Evolutionary conservation across 495 filamentous ascomycete genomes (phyloP), one percentile per base, ranked within the genome.

Genomic region (Usnea hakonensis): DNA sequence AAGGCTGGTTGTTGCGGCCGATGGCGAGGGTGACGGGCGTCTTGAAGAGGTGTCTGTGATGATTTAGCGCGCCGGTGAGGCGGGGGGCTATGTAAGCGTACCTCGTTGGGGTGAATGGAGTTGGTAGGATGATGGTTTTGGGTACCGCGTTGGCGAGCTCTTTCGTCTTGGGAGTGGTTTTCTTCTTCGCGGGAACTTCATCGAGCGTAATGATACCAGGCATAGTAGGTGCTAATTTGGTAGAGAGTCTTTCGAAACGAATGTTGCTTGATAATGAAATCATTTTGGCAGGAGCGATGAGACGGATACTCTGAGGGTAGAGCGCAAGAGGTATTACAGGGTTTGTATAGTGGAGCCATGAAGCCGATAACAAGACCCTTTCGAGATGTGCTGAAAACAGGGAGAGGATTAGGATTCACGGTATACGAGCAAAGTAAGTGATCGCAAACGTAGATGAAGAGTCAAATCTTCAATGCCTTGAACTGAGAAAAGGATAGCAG

Each of bases 1-100:
- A 78, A 17, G 63, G 70, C 23, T 66, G 70, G 36, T 54, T 32
- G 2, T 55, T 21, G 8, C 65, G 66, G 43, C 76, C 77, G 53
- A 78, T 65, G 32, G 71, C 44, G 64, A 81, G 61, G 36, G 64
- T 69, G 5, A 70, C 66, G 37, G 69, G 61, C 17, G 66, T 68
- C 23, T 70, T 65, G 65, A 72, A 68, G 60, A 72, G 61, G 13
- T 67, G 52, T 60, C 61, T 73, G 58, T 67, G 2, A 8, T 54
- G 32, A n/a, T 48, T 55, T 44, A 63, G 38, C 14, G 61, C 13
- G 35, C 32, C 14, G 13, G 28, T 58, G 40, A 36, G 66, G 65
- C 28, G 59, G 55, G 5, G 53, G 64, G 35, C 63, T 28, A 30
- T 28, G 43, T 64, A 58, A 28, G 35, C 53, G 37, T 64, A 55